Conservation (phyloP, 2,329 filamentous ascomycete species). For the Colletotrichum lini region DNA sequence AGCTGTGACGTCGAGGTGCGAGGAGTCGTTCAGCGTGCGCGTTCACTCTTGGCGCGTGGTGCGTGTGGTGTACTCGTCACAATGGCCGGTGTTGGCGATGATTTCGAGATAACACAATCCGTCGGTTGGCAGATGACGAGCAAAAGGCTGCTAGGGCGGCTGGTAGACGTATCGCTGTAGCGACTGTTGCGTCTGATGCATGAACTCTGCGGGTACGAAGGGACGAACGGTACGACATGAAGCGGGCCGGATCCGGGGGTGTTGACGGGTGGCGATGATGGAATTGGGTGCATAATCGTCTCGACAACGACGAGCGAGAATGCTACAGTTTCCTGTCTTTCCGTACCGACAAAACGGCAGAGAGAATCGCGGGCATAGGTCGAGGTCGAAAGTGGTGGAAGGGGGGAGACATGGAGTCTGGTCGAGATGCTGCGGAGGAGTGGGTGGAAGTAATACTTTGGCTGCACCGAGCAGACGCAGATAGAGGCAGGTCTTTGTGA, state of each 20-base stretch:
- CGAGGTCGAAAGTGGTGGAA: slow-evolving; percentile 26
- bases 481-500: slow-evolving; percentile 37
- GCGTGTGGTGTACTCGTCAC: slow-evolving; percentile 27
- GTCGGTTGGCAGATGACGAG: slow-evolving; percentile 26
- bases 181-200: slow-evolving; percentile 48
- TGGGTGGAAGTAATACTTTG: slow-evolving; percentile 41
- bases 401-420: slow-evolving; percentile 11
- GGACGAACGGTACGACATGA: slow-evolving; percentile 41
- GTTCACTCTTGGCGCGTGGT: slow-evolving; percentile 34
- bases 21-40: slow-evolving; percentile 9
- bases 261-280: slow-evolving; percentile 5
- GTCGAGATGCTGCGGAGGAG: slow-evolving; percentile 34
- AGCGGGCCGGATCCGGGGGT: slow-evolving; percentile 23
- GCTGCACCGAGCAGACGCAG: slow-evolving; percentile 36
- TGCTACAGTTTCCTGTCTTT: slow-evolving; percentile 13
- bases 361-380: slow-evolving; percentile 12
- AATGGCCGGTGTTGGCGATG: slow-evolving; percentile 9
- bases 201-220: slow-evolving; percentile 47
- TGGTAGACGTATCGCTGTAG: slow-evolving; percentile 44
- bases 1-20: slow-evolving; percentile 24
- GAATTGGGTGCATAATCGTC: slow-evolving; percentile 19
- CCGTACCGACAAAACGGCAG: slow-evolving; percentile 1
- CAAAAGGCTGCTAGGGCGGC: slow-evolving; percentile 46
- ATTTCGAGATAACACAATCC: slow-evolving; percentile 13
- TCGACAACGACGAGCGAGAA: slow-evolving; percentile 11